A percentile compares a stretch with the other conserved stretches of the same genome.
These are phyloP conservation scores for Hymenoscyphus occultus DNA, from an alignment of 2,329 filamentous ascomycete genomes.

Conservation along the genomic window DNA sequence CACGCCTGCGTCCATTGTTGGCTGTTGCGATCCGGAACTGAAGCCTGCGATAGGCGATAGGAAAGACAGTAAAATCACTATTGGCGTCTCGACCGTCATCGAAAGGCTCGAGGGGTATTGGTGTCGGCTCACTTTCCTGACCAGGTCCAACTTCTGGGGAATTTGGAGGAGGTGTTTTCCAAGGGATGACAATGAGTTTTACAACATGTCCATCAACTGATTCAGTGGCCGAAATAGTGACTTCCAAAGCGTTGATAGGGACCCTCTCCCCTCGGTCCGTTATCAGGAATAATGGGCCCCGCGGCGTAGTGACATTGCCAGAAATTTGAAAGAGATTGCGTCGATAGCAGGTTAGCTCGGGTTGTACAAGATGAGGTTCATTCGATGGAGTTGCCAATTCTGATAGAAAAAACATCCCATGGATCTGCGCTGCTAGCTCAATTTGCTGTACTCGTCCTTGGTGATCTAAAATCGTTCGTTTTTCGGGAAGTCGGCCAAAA, in stretches of 20 bases:
- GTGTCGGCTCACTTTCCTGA: conserved; percentile 79
- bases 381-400: conserved; percentile 50
- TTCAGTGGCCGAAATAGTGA: conserved; percentile 88
- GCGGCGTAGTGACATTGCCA: conserved; percentile 77
- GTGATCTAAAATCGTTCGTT: conserved; percentile 48
- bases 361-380: conserved; percentile 56
- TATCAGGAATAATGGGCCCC: conserved; percentile 74
- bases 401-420: conserved; percentile 86
- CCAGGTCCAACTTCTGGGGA: conserved; percentile 62
- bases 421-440: conserved; percentile 64
- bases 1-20: conserved; percentile 91
- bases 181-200: conserved; percentile 93
- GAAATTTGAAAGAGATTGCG: conserved; percentile 96
- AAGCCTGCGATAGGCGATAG: conserved; percentile 88
- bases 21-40: conserved; percentile 94
- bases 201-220: conserved; percentile 90
- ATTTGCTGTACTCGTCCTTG: conserved; percentile 48
- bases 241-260: conserved; percentile 77
- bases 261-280: conserved; percentile 82
- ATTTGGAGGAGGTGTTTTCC: conserved; percentile 90
- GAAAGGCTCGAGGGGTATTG: conserved; percentile 70
- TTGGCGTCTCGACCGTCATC: conserved; percentile 44
- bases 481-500: conserved; percentile 37
- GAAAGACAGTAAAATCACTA: conserved; percentile 81
- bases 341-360: conserved; percentile 91